Evolutionary conservation across 495 filamentous ascomycete genomes (phyloP), one percentile per base, ranked within the genome.

Genomic region (Aspergillus nanangensis): DNA sequence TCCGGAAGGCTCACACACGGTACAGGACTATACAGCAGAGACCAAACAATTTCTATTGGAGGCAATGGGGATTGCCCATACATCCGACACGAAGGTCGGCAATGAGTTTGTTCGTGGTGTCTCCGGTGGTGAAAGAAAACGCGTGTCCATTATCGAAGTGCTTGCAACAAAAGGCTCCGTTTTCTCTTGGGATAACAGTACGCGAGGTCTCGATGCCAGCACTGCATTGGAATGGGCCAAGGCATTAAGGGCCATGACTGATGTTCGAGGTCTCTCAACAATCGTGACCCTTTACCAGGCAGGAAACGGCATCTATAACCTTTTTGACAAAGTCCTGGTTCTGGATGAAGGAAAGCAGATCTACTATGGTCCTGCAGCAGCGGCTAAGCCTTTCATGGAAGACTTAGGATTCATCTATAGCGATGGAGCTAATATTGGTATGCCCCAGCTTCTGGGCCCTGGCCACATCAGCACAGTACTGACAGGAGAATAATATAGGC

Each of bases 121-220:
- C n/a, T 88, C 83, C 3, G 88, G 88, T 31, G 88, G 88, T 33
- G 88, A 94, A 61, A 78, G 88, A 37, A 87, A 87, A 56, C 78
- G 81, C 41, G 80, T 86, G 2, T 82, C 78, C 0, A 84, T 86
- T 59, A 76, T 81, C 1, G 83, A 87, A 55, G 81, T 77, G 2
- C 53, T 86, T 18, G 79, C 81, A 2, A 75, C 79, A 3, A 77
- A 79, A 47, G 75, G 72, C 19, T 78, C 77, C 0, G 72, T 86
- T 3, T 76, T 77, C 17, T 78, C 74, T 52, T 84, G 79, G 72
- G 81, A 83, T 44, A 82, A 84, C 45, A 67, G 65, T n/a, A 82
- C 80, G 4, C 64, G 70, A 40, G 81, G 80, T n/a, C 67, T 83
- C 1, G 80, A 83, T 57, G 76, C 76, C 4, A 69, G 60, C 14